Percentiles rank a stretch among this genome's conserved stretches.
Evolutionary conservation across 306 rosid genomes (phyloP).

Genomic region (Lagenaria siceraria): DNA sequence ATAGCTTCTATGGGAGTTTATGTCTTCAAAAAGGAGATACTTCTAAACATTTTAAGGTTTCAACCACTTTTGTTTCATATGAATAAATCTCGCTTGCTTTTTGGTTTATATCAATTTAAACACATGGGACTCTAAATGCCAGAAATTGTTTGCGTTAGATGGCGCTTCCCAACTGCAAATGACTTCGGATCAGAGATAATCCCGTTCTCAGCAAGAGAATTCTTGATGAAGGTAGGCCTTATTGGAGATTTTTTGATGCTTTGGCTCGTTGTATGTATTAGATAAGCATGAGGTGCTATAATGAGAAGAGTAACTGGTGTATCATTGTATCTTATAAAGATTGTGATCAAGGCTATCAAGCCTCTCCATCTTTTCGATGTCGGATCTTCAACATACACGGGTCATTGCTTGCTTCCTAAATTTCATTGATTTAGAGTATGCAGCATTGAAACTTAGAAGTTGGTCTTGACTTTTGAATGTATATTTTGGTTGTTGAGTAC

Average conservation of each 20-base stretch:
- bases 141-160: slow-evolving; percentile 37
- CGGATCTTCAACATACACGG: neutral
- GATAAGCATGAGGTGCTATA: too few relatives aligned
- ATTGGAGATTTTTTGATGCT: neutral
- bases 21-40: slow-evolving; percentile 93
- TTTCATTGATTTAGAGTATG: neutral
- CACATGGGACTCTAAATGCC: slow-evolving; percentile 8
- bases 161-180: slow-evolving; percentile 97
- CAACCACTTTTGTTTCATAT: neutral
- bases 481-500: neutral
- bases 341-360: too few relatives aligned
- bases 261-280: neutral
- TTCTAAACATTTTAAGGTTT: slow-evolving; percentile 79
- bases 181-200: slow-evolving; percentile 97
- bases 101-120: neutral
- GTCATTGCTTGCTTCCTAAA: neutral
- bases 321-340: too few relatives aligned
- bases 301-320: too few relatives aligned
- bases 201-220: slow-evolving; percentile 85
- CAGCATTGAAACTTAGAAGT: neutral
- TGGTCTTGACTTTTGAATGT: neutral
- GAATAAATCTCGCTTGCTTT: neutral
- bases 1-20: slow-evolving; percentile 99
- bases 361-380: too few relatives aligned
- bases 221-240: slow-evolving; percentile 52